Conservation (phyloP, 2,329 filamentous ascomycete species). For the Neofusicoccum ribis region DNA sequence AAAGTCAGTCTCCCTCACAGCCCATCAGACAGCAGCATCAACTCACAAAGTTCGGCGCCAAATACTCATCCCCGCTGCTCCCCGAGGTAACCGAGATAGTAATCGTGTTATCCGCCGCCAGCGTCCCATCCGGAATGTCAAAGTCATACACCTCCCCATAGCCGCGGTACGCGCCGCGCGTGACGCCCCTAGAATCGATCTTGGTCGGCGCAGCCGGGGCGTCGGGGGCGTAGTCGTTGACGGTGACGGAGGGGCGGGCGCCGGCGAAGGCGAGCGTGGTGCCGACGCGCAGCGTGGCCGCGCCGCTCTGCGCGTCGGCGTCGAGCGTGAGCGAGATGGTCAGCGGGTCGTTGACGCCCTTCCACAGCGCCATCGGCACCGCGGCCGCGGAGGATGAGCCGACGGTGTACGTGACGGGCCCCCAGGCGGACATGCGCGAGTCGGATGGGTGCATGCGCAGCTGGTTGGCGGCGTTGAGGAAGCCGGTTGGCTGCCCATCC, state of each 20-base stretch:
- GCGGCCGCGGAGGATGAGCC: constrained; percentile 53
- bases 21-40: too few species aligned
- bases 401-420: constrained; percentile 61
- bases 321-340: constrained; percentile 62
- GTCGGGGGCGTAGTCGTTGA: constrained; percentile 56
- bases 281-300: constrained; percentile 63
- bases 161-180: constrained; percentile 65
- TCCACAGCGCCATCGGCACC: constrained; percentile 69
- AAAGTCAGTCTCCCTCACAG: background rate
- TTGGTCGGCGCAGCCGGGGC: constrained; percentile 59
- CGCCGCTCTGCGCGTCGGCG: constrained; percentile 45
- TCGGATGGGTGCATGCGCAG: constrained; percentile 69
- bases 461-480: constrained; percentile 67
- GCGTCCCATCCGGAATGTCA: constrained; percentile 58
- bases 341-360: constrained; percentile 58
- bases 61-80: constrained; percentile 54
- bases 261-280: constrained; percentile 65
- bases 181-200: constrained; percentile 66
- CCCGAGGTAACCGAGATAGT: constrained; percentile 61
- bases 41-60: constrained; percentile 57
- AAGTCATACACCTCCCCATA: constrained; percentile 65
- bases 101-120: constrained; percentile 64
- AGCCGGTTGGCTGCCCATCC: constrained; percentile 60
- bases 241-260: constrained; percentile 56
- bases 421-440: constrained; percentile 63